These are phyloP conservation scores for Beauveria medogensis DNA, from an alignment of 2,329 filamentous ascomycete genomes.

Conservation along the genomic window DNA sequence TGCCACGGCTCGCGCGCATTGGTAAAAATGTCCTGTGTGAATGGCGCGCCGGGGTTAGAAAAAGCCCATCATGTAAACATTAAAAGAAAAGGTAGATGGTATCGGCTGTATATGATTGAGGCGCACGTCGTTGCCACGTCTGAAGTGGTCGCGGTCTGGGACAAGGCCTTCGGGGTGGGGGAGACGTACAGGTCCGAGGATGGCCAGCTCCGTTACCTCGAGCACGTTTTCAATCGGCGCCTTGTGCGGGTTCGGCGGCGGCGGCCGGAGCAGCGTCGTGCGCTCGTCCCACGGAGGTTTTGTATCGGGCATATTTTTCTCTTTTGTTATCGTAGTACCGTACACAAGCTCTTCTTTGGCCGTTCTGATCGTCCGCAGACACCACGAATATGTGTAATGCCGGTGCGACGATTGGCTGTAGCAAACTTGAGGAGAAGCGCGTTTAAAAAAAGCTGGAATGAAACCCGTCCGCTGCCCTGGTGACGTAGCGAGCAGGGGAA, in stretches of 20 bases:
- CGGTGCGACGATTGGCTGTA: too few species aligned
- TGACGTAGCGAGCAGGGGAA: background rate
- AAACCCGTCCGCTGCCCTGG: background rate
- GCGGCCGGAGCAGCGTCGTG: constrained; percentile 54
- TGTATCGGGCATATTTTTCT: constrained; percentile 3
- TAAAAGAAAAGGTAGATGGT: accelerated
- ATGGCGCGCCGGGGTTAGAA: background rate
- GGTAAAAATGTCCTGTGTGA: constrained; percentile 76
- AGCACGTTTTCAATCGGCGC: constrained; percentile 80
- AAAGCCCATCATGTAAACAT: too few species aligned
- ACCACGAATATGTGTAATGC: too few species aligned
- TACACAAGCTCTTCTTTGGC: background rate
- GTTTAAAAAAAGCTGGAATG: too few species aligned
- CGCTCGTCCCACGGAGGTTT: constrained; percentile 20
- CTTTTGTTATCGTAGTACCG: background rate
- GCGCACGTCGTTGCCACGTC: too few species aligned
- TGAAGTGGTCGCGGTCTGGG: too few species aligned
- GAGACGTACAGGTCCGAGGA: constrained; percentile 62
- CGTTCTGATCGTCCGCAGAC: too few species aligned
- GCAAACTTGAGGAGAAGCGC: too few species aligned
- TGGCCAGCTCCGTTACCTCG: constrained; percentile 71
- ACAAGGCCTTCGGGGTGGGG: background rate
- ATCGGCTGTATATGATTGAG: background rate
- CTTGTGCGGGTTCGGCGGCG: constrained; percentile 62
- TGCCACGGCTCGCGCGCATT: constrained; percentile 91